Evolutionary conservation across 805 yeast genomes (phyloP).

Genomic region (Yarrowia bubula): DNA sequence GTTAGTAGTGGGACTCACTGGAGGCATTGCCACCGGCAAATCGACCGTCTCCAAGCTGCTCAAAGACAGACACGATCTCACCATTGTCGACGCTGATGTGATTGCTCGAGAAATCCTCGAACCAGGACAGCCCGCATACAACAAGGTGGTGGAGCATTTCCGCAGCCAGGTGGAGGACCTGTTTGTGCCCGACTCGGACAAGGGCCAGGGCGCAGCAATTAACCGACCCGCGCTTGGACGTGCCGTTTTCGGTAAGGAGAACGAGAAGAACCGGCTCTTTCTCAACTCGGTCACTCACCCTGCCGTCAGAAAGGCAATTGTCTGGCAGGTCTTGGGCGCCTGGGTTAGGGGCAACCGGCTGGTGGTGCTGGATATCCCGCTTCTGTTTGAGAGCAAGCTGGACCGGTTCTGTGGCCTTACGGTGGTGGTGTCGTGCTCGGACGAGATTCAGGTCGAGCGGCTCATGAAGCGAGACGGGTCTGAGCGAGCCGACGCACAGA

Average conservation of each 20-base stretch:
- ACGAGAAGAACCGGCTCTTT: constrained; percentile 47
- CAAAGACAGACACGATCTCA: constrained; percentile 49
- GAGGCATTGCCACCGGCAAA: constrained; percentile 97
- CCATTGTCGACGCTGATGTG: constrained; percentile 83
- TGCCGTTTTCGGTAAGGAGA: constrained; percentile 69
- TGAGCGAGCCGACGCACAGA: constrained; percentile 60
- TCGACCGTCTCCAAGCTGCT: constrained; percentile 76
- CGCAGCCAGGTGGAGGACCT: constrained; percentile 51
- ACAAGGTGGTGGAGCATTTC: constrained; percentile 62
- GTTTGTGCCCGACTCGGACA: constrained; percentile 43
- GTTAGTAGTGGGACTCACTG: constrained; percentile 94
- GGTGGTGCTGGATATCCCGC: constrained; percentile 85
- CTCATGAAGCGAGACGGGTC: constrained; percentile 66
- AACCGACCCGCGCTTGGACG: constrained; percentile 76
- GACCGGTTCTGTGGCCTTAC: constrained; percentile 68
- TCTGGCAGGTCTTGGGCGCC: constrained; percentile 51
- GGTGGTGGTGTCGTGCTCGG: constrained; percentile 63
- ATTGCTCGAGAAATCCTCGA: constrained; percentile 83
- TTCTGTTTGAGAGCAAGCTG: constrained; percentile 77
- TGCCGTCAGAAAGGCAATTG: constrained; percentile 69
- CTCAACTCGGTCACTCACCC: constrained; percentile 86
- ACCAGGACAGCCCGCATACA: constrained; percentile 74
- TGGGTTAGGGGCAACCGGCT: constrained; percentile 58
- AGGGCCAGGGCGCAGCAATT: constrained; percentile 38
- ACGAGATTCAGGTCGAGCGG: constrained; percentile 59